Percentiles rank a stretch among this genome's conserved stretches.
phyloP scores from a whole-genome alignment of 179 eudicot genomes.

The Silene noctiflora region DNA sequence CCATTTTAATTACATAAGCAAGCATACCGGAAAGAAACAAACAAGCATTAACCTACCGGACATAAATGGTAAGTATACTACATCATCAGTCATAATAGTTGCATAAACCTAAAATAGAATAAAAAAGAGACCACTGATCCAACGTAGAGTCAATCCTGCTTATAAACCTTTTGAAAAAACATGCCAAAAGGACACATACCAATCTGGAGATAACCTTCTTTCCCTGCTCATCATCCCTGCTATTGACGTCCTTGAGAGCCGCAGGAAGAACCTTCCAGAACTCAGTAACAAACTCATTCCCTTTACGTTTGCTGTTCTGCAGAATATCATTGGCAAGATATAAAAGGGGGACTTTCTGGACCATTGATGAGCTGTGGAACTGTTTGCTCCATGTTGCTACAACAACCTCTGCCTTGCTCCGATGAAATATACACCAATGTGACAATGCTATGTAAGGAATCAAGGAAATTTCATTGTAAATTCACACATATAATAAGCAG shows the following conservation, averaged over 20 bases:
- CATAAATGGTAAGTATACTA: neutral
- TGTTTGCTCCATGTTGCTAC: conserved; percentile 84
- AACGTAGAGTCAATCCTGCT: neutral
- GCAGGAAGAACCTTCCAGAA: conserved; percentile 96
- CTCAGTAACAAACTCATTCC: conserved; percentile 89
- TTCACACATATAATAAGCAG: conserved; percentile 4
- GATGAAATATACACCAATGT: conserved; percentile 98
- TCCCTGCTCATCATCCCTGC: conserved; percentile 70
- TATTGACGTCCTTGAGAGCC: conserved; percentile 71
- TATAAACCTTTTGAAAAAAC: neutral
- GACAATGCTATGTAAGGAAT: conserved; percentile 67
- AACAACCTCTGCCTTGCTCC: conserved; percentile 78
- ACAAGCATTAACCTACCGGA: neutral
- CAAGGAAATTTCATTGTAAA: conserved; percentile 31
- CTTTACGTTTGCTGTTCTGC: conserved; percentile 96
- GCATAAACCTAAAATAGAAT: neutral
- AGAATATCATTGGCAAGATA: conserved; percentile 95
- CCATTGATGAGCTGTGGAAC: conserved; percentile 58
- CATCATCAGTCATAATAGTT: neutral
- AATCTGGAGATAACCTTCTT: conserved; percentile 72
- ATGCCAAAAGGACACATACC: conserved; percentile 45
- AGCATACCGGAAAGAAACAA: neutral
- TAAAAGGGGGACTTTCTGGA: conserved; percentile 71
- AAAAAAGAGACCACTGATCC: conserved; percentile 4
- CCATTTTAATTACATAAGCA: neutral